These are phyloP conservation scores for Trichoderma afroharzianum DNA, from an alignment of 2,329 filamentous ascomycete species.

Conservation along the genomic window DNA sequence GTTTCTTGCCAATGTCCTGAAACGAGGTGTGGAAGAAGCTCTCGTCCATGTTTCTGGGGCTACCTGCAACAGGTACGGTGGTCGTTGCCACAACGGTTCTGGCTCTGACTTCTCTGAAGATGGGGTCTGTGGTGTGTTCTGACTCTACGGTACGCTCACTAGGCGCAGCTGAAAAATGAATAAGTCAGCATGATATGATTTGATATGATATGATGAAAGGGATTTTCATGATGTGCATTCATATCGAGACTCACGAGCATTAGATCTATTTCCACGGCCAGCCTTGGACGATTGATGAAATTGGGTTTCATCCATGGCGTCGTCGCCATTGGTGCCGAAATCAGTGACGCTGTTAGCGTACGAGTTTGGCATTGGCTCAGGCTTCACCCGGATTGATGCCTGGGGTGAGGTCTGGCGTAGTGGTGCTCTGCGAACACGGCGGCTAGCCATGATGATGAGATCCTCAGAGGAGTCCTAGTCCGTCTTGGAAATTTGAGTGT, in stretches of 20 bases:
- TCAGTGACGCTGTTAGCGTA: conserved; percentile 12
- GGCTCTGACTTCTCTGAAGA: conserved; percentile 37
- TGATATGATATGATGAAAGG: background rate
- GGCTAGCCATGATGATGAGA: conserved; percentile 21
- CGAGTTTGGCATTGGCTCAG: conserved; percentile 25
- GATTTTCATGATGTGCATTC: background rate
- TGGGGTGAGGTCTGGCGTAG: background rate
- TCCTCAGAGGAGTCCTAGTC: background rate
- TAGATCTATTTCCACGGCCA: conserved; percentile 31
- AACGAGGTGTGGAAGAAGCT: conserved; percentile 44
- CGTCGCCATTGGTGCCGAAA: conserved; percentile 23
- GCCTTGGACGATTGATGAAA: conserved; percentile 27
- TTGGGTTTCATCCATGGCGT: conserved; percentile 17
- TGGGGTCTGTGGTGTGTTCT: conserved; percentile 23
- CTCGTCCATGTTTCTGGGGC: conserved; percentile 31
- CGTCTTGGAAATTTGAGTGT: background rate
- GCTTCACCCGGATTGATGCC: conserved; percentile 18
- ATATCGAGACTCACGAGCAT: conserved; percentile 36
- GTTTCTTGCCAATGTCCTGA: conserved; percentile 55
- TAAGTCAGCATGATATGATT: conserved; percentile 13
- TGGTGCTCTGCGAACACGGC: conserved; percentile 13
- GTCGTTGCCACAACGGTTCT: conserved; percentile 21
- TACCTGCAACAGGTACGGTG: conserved; percentile 17
- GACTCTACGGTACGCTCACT: conserved; percentile 35
- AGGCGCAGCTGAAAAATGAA: conserved; percentile 32